Conservation (phyloP, 345 rosid genomes). For the Salix caprea region DNA sequence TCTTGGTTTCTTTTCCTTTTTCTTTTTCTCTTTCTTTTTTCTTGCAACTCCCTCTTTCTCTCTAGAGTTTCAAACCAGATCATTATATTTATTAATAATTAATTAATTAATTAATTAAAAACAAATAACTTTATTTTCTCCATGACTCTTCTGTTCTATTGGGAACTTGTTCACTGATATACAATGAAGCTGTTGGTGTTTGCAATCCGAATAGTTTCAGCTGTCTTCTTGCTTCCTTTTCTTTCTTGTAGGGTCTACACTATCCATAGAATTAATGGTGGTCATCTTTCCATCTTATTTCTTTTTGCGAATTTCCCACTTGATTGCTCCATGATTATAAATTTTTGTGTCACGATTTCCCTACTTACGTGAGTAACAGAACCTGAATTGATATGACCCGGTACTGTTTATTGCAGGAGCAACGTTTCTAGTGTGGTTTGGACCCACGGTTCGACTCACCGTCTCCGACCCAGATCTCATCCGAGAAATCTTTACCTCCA, state of each 20-base stretch:
- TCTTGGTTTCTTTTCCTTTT: conserved; percentile 13
- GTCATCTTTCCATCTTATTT: conserved; percentile 30
- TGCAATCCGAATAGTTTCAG: conserved; percentile 21
- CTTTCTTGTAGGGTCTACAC: conserved; percentile 34
- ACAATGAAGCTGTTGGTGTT: conserved; percentile 26
- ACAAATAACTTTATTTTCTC: not conserved
- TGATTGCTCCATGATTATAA: not conserved
- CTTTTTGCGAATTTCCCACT: conserved; percentile 22
- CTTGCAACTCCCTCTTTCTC: not conserved
- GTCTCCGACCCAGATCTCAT: conserved; percentile 43
- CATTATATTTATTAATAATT: not conserved
- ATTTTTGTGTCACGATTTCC: not conserved
- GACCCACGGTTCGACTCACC: conserved; percentile 40
- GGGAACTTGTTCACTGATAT: conserved; percentile 24
- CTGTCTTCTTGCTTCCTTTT: conserved; percentile 39
- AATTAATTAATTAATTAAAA: not conserved
- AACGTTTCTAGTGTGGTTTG: conserved; percentile 43
- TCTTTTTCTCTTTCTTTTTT: conserved; percentile 1
- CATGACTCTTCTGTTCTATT: conserved; percentile 18
- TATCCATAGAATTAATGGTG: conserved; percentile 41
- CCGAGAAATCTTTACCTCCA: conserved; percentile 42
- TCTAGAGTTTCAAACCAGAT: not conserved
- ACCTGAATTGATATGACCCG: not conserved
- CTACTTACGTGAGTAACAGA: not conserved
- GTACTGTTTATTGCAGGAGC: conserved; percentile 28